Conservation (phyloP, 1,284 basidiomycete species). For the Tylopilus sp. region DNA sequence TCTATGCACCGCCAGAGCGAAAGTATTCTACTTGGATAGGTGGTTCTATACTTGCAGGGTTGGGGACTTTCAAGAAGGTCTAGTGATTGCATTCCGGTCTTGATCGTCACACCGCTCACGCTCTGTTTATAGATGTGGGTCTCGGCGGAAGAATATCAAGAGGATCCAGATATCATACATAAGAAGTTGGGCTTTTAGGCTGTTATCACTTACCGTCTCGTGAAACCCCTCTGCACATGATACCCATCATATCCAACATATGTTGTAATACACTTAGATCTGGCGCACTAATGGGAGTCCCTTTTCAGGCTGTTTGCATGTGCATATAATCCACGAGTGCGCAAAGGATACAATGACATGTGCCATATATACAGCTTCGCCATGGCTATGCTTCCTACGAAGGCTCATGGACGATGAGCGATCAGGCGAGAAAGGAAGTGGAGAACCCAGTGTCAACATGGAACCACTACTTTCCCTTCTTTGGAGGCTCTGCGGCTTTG, state of each 20-base stretch:
- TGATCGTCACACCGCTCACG: constrained; percentile 6
- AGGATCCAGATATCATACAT: constrained; percentile 97
- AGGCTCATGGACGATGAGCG: constrained; percentile 37
- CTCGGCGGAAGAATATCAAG: constrained; percentile 97
- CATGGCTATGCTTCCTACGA: constrained; percentile 28
- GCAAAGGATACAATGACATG: constrained; percentile 36
- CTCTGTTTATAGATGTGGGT: constrained; percentile 82
- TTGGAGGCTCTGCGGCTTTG: constrained; percentile 85
- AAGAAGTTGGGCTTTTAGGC: constrained; percentile 78
- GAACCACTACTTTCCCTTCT: constrained; percentile 72
- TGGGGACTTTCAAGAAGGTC: constrained; percentile 98
- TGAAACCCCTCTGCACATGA: constrained; percentile 16
- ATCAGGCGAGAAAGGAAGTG: constrained; percentile 33
- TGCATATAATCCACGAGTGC: constrained; percentile 44
- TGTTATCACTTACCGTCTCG: constrained; percentile 1
- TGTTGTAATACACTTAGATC: constrained; percentile 34
- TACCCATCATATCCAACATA: constrained; percentile 32
- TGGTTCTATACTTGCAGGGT: constrained; percentile 89
- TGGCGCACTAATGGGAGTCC: constrained; percentile 33
- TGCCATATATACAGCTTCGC: constrained; percentile 40
- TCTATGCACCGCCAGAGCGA: constrained; percentile 98
- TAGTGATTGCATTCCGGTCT: constrained; percentile 6
- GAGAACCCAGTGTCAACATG: constrained; percentile 17
- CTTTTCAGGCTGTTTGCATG: constrained; percentile 34
- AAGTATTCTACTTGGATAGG: constrained; percentile 99